phyloP scores from a whole-genome alignment of 352 stramenopile species.

The Globisporangium acanthophoron region DNA sequence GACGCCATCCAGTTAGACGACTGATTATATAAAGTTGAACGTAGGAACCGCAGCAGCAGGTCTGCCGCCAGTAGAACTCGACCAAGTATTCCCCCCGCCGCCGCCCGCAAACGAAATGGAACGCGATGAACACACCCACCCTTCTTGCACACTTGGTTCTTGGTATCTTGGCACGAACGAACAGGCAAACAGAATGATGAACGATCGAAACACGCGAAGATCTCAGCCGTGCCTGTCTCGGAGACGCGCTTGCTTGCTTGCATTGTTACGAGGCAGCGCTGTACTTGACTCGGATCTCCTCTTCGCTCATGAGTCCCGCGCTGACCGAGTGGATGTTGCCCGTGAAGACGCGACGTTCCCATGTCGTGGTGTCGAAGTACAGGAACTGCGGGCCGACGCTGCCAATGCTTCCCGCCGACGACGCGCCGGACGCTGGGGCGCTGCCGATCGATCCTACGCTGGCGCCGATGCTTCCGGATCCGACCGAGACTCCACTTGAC shows the following conservation, averaged over 20 bases:
- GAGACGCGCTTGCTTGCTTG: conserved; percentile 13
- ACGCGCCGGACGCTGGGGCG: conserved; percentile 21
- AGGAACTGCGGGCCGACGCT: conserved; percentile 83
- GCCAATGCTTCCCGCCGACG: conserved; percentile 6
- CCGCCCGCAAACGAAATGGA: not conserved
- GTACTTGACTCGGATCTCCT: conserved; percentile 96
- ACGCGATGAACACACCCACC: not conserved
- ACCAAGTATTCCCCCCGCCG: not conserved
- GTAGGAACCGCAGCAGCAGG: conserved; percentile 2
- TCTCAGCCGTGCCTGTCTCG: not conserved
- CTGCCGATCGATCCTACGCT: conserved; percentile 72
- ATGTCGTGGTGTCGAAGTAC: conserved; percentile 94
- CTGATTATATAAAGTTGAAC: conserved; percentile 1
- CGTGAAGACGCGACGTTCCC: conserved; percentile 92
- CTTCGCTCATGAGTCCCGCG: conserved; percentile 87
- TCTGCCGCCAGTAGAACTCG: not conserved
- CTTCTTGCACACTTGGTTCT: not conserved
- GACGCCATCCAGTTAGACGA: not conserved
- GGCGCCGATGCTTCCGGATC: conserved; percentile 23
- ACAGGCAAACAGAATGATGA: not conserved
- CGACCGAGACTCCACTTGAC: conserved; percentile 17
- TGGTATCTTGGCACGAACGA: not conserved
- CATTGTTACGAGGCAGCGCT: conserved; percentile 67
- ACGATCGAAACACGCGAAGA: not conserved
- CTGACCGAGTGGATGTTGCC: conserved; percentile 87